phyloP scores from a whole-genome alignment of 2,329 filamentous ascomycete species.

The Tothia fuscella region DNA sequence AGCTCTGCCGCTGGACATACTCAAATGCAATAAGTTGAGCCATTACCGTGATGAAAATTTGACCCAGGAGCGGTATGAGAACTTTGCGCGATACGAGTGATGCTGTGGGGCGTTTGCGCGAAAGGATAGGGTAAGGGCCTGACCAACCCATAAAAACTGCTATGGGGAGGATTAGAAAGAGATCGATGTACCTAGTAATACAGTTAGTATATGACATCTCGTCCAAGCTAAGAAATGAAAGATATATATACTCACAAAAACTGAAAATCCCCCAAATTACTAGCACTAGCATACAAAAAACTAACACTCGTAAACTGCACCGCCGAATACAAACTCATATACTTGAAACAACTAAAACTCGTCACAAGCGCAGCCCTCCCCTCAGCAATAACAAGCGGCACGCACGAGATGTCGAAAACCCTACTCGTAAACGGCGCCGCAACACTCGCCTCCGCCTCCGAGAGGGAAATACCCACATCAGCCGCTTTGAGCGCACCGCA shows the following conservation, averaged over 20 bases:
- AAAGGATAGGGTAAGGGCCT: slow-evolving; percentile 65
- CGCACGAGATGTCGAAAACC: slow-evolving; percentile 92
- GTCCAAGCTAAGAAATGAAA: no score
- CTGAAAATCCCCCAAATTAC: slow-evolving; percentile 94
- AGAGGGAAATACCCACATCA: slow-evolving; percentile 93
- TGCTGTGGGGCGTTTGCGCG: slow-evolving; percentile 77
- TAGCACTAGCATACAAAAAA: slow-evolving; percentile 87
- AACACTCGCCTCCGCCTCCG: slow-evolving; percentile 93
- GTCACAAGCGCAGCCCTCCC: slow-evolving; percentile 92
- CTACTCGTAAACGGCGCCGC: slow-evolving; percentile 96
- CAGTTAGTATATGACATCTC: no score
- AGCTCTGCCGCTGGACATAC: slow-evolving; percentile 64
- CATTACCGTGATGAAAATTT: slow-evolving; percentile 69
- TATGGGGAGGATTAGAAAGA: slow-evolving; percentile 84
- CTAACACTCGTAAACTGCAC: slow-evolving; percentile 97
- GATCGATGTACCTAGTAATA: slow-evolving; percentile 96
- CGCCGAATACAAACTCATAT: slow-evolving; percentile 98
- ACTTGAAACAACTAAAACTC: slow-evolving; percentile 99
- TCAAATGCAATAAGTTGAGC: slow-evolving; percentile 66
- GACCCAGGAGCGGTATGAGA: slow-evolving; percentile 74
- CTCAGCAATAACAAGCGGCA: slow-evolving; percentile 84
- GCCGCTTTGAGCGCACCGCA: slow-evolving; percentile 94
- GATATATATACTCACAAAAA: no score
- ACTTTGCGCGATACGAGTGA: slow-evolving; percentile 89
- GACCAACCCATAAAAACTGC: slow-evolving; percentile 79